A percentile compares a stretch with the other conserved stretches of the same genome.
Evolutionary conservation across 1,139 yeast genomes (phyloP).

Genomic region (Yamadazyma diospyri): DNA sequence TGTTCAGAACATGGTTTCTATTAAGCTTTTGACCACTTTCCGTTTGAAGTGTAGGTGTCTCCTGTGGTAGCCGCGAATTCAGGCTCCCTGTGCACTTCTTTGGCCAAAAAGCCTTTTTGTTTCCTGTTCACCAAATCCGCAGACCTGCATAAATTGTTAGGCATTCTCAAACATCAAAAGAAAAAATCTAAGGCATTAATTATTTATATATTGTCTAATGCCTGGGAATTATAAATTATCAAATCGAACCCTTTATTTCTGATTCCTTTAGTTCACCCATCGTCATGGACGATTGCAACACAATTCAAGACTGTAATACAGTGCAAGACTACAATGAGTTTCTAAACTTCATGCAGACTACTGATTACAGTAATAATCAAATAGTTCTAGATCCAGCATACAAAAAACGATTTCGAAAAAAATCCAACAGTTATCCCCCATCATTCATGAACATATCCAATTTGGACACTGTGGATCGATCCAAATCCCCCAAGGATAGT

Average conservation of each 20-base stretch:
- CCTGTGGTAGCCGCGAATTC: too few species aligned
- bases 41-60: too few species aligned
- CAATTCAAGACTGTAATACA: constrained; percentile 10
- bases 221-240: not conserved
- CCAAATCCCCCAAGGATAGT: too few species aligned
- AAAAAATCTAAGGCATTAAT: constrained; percentile 1
- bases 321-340: constrained; percentile 32
- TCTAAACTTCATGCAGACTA: constrained; percentile 27
- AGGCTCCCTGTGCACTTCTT: too few species aligned
- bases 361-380: constrained; percentile 19
- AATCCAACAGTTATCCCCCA: constrained; percentile 10
- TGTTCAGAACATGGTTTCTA: too few species aligned
- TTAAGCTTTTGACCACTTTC: too few species aligned
- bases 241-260: too few species aligned
- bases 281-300: too few species aligned
- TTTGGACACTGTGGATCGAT: not conserved
- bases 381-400: constrained; percentile 9
- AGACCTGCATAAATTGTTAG: constrained; percentile 1
- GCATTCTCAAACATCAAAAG: constrained; percentile 3
- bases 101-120: too few species aligned
- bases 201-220: too few species aligned
- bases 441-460: constrained; percentile 1
- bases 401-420: not conserved
- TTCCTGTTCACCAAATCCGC: too few species aligned
- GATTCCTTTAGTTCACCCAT: too few species aligned